These are phyloP conservation scores for Lablab purpureus DNA, from an alignment of 306 rosid genomes.

Conservation along the genomic window DNA sequence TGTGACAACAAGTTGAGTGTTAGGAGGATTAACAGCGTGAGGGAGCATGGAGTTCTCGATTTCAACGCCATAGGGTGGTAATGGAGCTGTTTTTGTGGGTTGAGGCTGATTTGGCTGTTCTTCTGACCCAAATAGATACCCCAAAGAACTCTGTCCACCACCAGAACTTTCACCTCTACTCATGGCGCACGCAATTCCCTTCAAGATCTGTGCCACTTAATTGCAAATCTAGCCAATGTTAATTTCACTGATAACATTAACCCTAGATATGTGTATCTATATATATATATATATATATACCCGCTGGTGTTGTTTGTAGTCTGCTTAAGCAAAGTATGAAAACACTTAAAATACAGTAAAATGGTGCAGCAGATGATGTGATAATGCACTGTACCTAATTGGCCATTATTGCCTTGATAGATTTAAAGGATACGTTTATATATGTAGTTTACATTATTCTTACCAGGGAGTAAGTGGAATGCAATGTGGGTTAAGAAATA, in stretches of 20 bases:
- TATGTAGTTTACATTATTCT: neutral
- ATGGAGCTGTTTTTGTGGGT: conserved; percentile 36
- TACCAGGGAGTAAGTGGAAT: neutral
- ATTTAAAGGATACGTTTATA: neutral
- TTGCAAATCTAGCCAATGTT: neutral
- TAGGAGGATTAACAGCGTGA: conserved; percentile 43
- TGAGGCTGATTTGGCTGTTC: conserved; percentile 56
- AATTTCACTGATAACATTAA: neutral
- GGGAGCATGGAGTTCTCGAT: conserved; percentile 41
- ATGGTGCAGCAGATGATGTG: conserved; percentile 27
- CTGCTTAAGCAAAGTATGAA: conserved; percentile 38
- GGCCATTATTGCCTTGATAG: conserved; percentile 22
- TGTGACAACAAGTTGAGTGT: conserved; percentile 42
- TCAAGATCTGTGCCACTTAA: conserved; percentile 21
- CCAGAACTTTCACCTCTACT: conserved; percentile 79
- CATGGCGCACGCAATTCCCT: conserved; percentile 45
- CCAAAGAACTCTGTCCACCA: conserved; percentile 78
- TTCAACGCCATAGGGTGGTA: conserved; percentile 73
- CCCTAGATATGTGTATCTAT: neutral
- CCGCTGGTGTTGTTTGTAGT: neutral
- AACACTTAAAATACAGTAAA: neutral
- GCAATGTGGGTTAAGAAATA: neutral
- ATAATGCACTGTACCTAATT: conserved; percentile 42
- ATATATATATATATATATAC: neutral
- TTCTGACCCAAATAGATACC: conserved; percentile 76